Evolutionary conservation across 176 grass and related monocot genomes (phyloP), one percentile per base, ranked within the genome.

Genomic region (Typha latifolia): DNA sequence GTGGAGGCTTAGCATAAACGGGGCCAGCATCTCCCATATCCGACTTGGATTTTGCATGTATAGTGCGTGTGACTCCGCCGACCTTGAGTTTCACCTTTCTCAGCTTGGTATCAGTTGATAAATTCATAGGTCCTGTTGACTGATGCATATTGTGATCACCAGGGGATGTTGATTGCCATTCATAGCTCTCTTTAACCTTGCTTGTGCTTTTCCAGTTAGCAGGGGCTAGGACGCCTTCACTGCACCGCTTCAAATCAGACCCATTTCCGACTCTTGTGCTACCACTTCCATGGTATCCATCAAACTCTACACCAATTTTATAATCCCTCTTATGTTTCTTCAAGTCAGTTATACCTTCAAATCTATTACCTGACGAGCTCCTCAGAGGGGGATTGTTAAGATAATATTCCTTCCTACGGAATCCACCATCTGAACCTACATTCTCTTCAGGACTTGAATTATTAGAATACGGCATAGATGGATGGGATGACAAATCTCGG

Each of bases 71-170:
- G 62, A 91, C 63, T 61, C 74, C 78, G 62, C 84, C 78, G 32
- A 86, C 86, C 84, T 87, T 91, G 61, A 91, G 84, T 72, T 87
- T 91, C 74, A 87, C 51, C 66, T 87, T 84, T 75, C 61, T 76
- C 34, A 78, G 72, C 19, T 87, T 91, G n/a, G 34, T 79, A 23
- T 73, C 69, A 18, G 67, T 21, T 49, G 59, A 65, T 14, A 47
- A 19, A 74, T 78, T 55, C 8, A 32, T 37, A 61, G 53, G 66
- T 16, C 43, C 74, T 8, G 31, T 49, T 1, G 32, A 50, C 8
- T 49, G 29, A 66, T 23, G 48, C 6, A 59, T 62, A 5, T 15
- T 63, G 29, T 74, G 72, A 16, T 32, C 29, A 27, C 22, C 86
- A 12, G 64, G 51, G 0, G 68, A 73, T 23, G 63, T 69, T 12